These are phyloP conservation scores for Catunica adiposa DNA, from an alignment of 2,329 filamentous ascomycete species.

Conservation along the genomic window DNA sequence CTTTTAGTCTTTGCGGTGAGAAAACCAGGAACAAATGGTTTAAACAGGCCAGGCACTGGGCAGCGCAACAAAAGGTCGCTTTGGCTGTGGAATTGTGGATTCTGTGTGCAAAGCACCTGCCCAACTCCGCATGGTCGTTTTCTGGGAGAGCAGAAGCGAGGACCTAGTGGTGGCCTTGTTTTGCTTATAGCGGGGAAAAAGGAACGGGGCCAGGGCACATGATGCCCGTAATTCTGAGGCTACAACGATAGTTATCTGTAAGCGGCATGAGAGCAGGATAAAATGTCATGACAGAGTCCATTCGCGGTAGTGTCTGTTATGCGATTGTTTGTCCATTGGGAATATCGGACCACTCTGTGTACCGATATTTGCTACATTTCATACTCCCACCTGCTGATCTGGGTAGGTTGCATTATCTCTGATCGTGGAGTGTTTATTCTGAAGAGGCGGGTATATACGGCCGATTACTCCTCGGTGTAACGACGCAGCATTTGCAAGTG, in stretches of 20 bases:
- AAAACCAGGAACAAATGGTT: not conserved
- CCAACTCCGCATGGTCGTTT: conserved; percentile 8
- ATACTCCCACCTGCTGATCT: not conserved
- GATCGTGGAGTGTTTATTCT: not conserved
- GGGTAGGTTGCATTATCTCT: not conserved
- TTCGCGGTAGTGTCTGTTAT: not conserved
- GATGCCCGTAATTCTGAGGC: not conserved
- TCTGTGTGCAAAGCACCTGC: conserved; percentile 6
- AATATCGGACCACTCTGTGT: not conserved
- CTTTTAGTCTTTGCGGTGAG: not conserved
- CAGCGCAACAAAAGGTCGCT: conserved; percentile 2
- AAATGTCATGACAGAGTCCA: too few relatives aligned
- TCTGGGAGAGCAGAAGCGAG: not conserved
- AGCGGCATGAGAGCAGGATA: too few relatives aligned
- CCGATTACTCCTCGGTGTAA: not conserved
- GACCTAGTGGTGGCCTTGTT: not conserved
- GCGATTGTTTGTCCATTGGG: not conserved
- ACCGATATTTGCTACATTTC: not conserved
- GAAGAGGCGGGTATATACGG: not conserved
- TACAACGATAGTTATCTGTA: not conserved
- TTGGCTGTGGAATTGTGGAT: not conserved
- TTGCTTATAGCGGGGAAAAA: not conserved
- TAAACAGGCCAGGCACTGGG: not conserved
- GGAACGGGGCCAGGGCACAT: conserved; percentile 2
- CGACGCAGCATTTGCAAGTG: not conserved